Evolutionary conservation across 305 asterid genomes (phyloP).

Genomic region (Nicotiana rustica): DNA sequence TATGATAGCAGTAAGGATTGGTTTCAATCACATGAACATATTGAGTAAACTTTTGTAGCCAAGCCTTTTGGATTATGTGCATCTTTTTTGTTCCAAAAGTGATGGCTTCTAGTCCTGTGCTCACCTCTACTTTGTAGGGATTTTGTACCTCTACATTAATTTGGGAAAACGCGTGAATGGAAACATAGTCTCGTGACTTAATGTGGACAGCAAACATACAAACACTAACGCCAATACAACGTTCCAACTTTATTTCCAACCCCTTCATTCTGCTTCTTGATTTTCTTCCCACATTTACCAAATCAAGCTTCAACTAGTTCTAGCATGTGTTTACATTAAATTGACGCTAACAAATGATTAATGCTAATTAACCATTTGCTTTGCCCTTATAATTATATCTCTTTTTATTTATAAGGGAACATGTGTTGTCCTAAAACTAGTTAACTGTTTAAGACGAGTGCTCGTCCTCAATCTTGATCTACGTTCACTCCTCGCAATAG

Average conservation of each 20-base stretch:
- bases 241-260: constrained; percentile 37
- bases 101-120: neutral
- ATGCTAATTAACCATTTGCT: too few relatives aligned
- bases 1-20: neutral
- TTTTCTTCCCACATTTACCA: neutral
- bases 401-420: too few relatives aligned
- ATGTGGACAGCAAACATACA: constrained; percentile 16
- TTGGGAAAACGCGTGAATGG: constrained; percentile 38
- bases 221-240: constrained; percentile 45
- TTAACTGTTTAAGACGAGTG: too few relatives aligned
- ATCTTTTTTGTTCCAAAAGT: neutral
- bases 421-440: too few relatives aligned
- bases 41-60: neutral
- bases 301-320: neutral
- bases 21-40: constrained; percentile 18
- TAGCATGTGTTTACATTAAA: neutral
- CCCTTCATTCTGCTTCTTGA: constrained; percentile 41
- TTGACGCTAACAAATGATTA: too few relatives aligned
- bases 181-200: constrained; percentile 45
- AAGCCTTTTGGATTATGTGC: neutral
- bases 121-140: neutral
- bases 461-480: too few relatives aligned
- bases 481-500: too few relatives aligned
- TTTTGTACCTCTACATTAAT: neutral
- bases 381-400: too few relatives aligned